phyloP scores from a whole-genome alignment of 2,329 filamentous ascomycete genomes.

The Talaromyces sp. region DNA sequence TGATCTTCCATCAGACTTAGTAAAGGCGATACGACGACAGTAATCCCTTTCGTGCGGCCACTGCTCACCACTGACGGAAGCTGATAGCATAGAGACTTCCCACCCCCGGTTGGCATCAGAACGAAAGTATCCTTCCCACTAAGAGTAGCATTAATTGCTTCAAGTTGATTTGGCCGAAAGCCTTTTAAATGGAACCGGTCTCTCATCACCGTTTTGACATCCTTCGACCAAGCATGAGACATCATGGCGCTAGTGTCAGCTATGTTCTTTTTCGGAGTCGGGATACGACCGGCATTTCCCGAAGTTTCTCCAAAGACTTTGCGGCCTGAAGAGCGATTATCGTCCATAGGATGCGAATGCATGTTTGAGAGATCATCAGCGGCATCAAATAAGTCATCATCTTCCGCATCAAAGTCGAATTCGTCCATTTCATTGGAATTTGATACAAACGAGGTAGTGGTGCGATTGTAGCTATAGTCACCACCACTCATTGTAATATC shows the following conservation, averaged over 20 bases:
- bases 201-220: slow-evolving; percentile 74
- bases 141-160: slow-evolving; percentile 92
- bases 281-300: slow-evolving; percentile 28
- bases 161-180: slow-evolving; percentile 85
- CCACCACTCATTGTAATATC: not conserved
- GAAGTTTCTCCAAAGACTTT: slow-evolving; percentile 37
- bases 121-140: slow-evolving; percentile 86
- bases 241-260: slow-evolving; percentile 40
- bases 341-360: slow-evolving; percentile 15
- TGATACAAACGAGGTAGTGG: not conserved
- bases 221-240: slow-evolving; percentile 73
- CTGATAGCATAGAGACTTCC: slow-evolving; percentile 96
- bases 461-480: not conserved
- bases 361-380: slow-evolving; percentile 29
- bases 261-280: slow-evolving; percentile 22
- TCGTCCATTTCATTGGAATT: slow-evolving; percentile 4
- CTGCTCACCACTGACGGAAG: slow-evolving; percentile 77
- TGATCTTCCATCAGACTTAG: slow-evolving; percentile 97
- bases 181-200: slow-evolving; percentile 77
- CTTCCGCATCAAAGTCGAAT: slow-evolving; percentile 25
- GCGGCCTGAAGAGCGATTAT: slow-evolving; percentile 19
- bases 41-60: slow-evolving; percentile 76
- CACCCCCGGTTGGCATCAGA: slow-evolving; percentile 94
- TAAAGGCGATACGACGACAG: slow-evolving; percentile 88
- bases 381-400: slow-evolving; percentile 42